phyloP scores from a whole-genome alignment of 2,329 filamentous ascomycete genomes.

The Fusarium denticulatum region DNA sequence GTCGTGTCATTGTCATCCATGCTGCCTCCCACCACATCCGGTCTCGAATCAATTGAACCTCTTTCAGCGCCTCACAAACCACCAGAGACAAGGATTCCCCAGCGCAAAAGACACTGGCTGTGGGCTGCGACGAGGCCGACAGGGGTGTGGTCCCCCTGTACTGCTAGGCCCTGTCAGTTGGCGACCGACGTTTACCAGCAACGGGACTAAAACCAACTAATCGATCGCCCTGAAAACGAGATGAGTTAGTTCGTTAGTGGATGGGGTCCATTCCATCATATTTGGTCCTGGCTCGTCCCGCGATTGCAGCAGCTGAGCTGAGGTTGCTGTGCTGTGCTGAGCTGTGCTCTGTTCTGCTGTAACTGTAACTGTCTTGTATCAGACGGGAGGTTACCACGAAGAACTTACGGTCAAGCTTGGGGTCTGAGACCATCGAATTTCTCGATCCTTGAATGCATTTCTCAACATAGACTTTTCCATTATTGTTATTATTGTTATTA shows the following conservation, averaged over 20 bases:
- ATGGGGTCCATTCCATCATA: not conserved
- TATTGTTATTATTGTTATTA: not conserved
- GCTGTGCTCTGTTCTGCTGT: not conserved
- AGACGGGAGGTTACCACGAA: not conserved
- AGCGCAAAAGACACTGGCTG: constrained; percentile 22
- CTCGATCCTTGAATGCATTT: constrained; percentile 15
- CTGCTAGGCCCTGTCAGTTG: constrained; percentile 10
- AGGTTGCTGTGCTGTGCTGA: not conserved
- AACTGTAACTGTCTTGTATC: not conserved
- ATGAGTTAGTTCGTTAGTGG: not conserved
- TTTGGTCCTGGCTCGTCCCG: not conserved
- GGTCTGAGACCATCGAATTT: constrained; percentile 10
- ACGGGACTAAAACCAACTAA: constrained; percentile 7
- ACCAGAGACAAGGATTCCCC: constrained; percentile 43
- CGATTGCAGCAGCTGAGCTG: constrained; percentile 1
- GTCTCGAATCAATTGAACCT: not conserved
- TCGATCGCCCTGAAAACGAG: constrained; percentile 27
- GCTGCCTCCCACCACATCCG: constrained; percentile 10
- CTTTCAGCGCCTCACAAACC: constrained; percentile 26
- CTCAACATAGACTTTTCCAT: constrained; percentile 14
- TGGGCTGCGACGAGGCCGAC: constrained; percentile 11
- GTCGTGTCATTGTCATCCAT: constrained; percentile 31
- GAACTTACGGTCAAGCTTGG: constrained; percentile 33
- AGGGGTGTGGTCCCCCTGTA: not conserved
- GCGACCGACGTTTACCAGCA: not conserved